phyloP scores from a whole-genome alignment of 768 basidiomycete species.

The Auriscalpium vulgare region DNA sequence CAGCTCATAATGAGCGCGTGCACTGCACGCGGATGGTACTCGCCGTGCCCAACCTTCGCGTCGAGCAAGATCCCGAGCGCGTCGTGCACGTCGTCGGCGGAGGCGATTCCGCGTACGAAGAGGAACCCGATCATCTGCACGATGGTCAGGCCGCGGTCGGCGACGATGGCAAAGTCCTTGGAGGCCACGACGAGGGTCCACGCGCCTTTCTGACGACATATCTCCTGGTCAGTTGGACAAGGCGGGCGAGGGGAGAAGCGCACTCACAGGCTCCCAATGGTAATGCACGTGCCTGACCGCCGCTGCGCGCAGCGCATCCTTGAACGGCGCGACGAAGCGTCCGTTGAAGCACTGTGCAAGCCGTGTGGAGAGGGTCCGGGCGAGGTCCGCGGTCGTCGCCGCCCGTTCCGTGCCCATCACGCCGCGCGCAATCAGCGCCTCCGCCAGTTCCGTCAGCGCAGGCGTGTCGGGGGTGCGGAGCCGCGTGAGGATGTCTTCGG shows the following conservation, averaged over 20 bases:
- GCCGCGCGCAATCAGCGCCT: not conserved
- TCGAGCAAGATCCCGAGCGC: not conserved
- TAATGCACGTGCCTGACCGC: too few relatives aligned
- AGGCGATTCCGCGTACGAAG: not conserved
- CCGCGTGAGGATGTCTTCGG: not conserved
- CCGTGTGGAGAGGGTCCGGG: not conserved
- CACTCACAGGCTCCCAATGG: too few relatives aligned
- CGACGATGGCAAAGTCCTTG: too few relatives aligned
- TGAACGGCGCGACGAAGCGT: not conserved
- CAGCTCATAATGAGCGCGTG: not conserved
- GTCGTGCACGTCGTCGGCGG: not conserved
- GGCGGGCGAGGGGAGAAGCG: too few relatives aligned
- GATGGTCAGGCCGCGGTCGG: too few relatives aligned
- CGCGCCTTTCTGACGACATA: too few relatives aligned
- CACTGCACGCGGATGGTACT: not conserved
- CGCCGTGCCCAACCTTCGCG: not conserved
- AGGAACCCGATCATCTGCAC: too few relatives aligned
- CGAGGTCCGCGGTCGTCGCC: not conserved
- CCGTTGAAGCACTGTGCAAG: not conserved
- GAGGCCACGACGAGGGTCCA: too few relatives aligned
- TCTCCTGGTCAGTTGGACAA: too few relatives aligned
- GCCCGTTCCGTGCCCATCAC: not conserved
- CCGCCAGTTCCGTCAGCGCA: not conserved
- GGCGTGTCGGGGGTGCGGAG: not conserved
- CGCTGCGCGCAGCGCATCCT: too few relatives aligned